These are phyloP conservation scores for Saccharum hybrid DNA, from an alignment of 202 grass and related monocot species.

Conservation along the genomic window DNA sequence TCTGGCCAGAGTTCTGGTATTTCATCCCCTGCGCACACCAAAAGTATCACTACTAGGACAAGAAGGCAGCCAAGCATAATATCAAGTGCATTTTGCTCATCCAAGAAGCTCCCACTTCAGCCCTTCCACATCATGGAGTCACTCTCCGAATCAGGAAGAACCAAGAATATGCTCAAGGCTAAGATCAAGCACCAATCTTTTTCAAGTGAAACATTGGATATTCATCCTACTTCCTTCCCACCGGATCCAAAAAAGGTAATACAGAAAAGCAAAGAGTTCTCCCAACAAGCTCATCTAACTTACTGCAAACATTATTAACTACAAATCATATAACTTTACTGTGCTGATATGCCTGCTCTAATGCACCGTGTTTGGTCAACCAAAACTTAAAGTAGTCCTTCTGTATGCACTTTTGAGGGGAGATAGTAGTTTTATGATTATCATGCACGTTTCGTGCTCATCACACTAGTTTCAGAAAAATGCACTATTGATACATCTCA, in stretches of 20 bases:
- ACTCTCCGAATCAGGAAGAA: constrained; percentile 55
- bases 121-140: constrained; percentile 80
- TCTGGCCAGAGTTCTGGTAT: constrained; percentile 83
- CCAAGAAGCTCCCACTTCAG: constrained; percentile 87
- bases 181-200: constrained; percentile 69
- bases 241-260: constrained; percentile 63
- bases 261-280: not conserved
- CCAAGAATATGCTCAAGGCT: constrained; percentile 62
- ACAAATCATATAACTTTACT: not conserved
- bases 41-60: constrained; percentile 42
- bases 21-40: constrained; percentile 80
- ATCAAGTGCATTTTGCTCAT: constrained; percentile 97
- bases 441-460: no score
- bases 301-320: constrained; percentile 11
- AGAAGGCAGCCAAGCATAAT: constrained; percentile 87
- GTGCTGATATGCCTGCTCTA: not conserved
- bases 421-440: not conserved
- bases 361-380: not conserved
- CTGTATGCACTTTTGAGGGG: not conserved
- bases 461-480: constrained; percentile 18
- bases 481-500: not conserved
- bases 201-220: constrained; percentile 52
- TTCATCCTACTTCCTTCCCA: constrained; percentile 44
- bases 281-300: not conserved
- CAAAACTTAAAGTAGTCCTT: not conserved